phyloP scores from a whole-genome alignment of 495 filamentous ascomycete species.

The Neurospora discreta region DNA sequence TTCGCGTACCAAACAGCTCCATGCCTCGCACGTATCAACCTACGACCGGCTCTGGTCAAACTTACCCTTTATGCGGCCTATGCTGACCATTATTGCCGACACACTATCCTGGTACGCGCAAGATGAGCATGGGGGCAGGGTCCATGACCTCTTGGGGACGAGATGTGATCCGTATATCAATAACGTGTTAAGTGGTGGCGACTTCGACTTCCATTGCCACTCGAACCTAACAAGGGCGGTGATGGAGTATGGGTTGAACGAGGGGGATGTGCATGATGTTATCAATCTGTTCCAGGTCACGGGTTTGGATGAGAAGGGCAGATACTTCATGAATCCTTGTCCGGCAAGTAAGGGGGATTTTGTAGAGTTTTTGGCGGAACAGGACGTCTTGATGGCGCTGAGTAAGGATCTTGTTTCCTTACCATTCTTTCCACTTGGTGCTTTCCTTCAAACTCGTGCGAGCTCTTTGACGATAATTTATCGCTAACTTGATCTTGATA shows the following conservation, averaged over 20 bases:
- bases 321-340: constrained; percentile 67
- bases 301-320: constrained; percentile 55
- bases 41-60: constrained; percentile 67
- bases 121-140: constrained; percentile 43
- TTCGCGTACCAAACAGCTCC: constrained; percentile 62
- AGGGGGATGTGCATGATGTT: constrained; percentile 66
- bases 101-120: constrained; percentile 45
- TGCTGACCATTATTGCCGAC: constrained; percentile 61
- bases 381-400: constrained; percentile 62
- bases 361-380: constrained; percentile 70
- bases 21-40: constrained; percentile 57
- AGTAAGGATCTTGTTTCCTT: constrained; percentile 40
- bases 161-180: constrained; percentile 69
- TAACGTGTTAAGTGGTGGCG: constrained; percentile 53
- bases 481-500: constrained; percentile 15
- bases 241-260: constrained; percentile 52
- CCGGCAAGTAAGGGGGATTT: constrained; percentile 55
- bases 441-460: background rate
- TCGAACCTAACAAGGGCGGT: constrained; percentile 69
- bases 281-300: constrained; percentile 77
- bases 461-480: background rate
- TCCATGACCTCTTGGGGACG: constrained; percentile 69
- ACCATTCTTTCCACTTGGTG: constrained; percentile 23
- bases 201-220: constrained; percentile 72
- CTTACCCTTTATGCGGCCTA: constrained; percentile 62